These are phyloP conservation scores for Malus hybrid DNA, from an alignment of 331 rosid species.

Conservation along the genomic window DNA sequence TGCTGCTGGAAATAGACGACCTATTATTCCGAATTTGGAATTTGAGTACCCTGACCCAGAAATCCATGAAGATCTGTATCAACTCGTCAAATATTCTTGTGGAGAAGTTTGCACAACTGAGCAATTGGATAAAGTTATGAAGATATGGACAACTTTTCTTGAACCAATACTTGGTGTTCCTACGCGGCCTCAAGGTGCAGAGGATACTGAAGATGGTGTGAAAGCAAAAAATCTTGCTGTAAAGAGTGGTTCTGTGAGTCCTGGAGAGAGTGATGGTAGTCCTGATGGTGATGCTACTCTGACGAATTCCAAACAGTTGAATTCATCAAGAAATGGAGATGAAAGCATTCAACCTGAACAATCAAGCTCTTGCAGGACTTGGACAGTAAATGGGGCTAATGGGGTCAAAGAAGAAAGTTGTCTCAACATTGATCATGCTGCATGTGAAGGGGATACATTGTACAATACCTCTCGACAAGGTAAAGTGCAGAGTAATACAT, in stretches of 20 bases:
- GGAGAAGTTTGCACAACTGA: constrained; percentile 93
- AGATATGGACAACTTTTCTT: constrained; percentile 90
- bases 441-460: constrained; percentile 37
- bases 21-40: constrained; percentile 85
- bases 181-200: constrained; percentile 75
- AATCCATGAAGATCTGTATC: constrained; percentile 92
- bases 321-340: constrained; percentile 59
- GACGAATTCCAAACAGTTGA: constrained; percentile 44
- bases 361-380: constrained; percentile 60
- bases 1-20: constrained; percentile 94
- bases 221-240: constrained; percentile 45
- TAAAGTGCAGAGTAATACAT: constrained; percentile 37
- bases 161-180: constrained; percentile 94
- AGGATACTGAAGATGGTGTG: constrained; percentile 84
- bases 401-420: constrained; percentile 55
- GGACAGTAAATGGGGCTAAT: constrained; percentile 56
- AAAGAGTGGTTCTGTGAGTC: constrained; percentile 39
- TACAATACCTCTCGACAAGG: constrained; percentile 39
- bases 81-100: constrained; percentile 87
- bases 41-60: constrained; percentile 72
- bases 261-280: constrained; percentile 61
- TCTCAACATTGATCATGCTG: constrained; percentile 36
- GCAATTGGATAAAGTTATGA: constrained; percentile 89
- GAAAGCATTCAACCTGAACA: constrained; percentile 60
- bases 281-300: constrained; percentile 48